Percentiles rank a stretch among this genome's conserved stretches.
These are phyloP conservation scores for Rutstroemia sp. DNA, from an alignment of 2,329 filamentous ascomycete genomes.

Conservation along the genomic window DNA sequence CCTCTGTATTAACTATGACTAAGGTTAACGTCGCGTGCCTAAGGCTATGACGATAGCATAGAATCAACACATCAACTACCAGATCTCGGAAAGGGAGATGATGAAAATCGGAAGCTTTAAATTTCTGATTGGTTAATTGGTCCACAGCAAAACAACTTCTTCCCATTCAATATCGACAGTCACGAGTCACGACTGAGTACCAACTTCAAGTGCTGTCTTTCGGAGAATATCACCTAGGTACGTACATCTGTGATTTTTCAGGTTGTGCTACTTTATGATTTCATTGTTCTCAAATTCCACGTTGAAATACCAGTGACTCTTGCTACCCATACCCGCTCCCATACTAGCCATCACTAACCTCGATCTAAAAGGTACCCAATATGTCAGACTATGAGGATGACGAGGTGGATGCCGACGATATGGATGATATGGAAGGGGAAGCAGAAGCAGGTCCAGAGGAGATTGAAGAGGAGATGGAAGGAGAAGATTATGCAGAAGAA, in stretches of 20 bases:
- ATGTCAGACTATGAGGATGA: not conserved
- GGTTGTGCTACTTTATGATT: too few relatives aligned
- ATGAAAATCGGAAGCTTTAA: not conserved
- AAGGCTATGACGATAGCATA: too few relatives aligned
- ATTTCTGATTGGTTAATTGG: not conserved
- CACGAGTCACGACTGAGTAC: not conserved
- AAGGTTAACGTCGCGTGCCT: too few relatives aligned
- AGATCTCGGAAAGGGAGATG: not conserved
- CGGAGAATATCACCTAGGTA: not conserved
- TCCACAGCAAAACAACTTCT: too few relatives aligned
- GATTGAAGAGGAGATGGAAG: not conserved
- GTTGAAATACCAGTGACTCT: too few relatives aligned
- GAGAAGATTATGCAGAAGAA: constrained; percentile 2
- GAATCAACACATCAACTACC: too few relatives aligned
- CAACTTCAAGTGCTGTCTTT: not conserved
- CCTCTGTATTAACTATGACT: too few relatives aligned
- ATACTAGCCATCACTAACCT: not conserved
- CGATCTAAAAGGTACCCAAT: not conserved
- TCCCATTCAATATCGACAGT: not conserved
- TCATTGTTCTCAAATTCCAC: too few relatives aligned
- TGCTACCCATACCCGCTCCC: not conserved
- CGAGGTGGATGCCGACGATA: not conserved
- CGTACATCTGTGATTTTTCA: too few relatives aligned
- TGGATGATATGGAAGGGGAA: not conserved
- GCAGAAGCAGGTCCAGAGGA: not conserved